Conservation (phyloP, 177 flowering plant genomes). For the Vitis hybrid region DNA sequence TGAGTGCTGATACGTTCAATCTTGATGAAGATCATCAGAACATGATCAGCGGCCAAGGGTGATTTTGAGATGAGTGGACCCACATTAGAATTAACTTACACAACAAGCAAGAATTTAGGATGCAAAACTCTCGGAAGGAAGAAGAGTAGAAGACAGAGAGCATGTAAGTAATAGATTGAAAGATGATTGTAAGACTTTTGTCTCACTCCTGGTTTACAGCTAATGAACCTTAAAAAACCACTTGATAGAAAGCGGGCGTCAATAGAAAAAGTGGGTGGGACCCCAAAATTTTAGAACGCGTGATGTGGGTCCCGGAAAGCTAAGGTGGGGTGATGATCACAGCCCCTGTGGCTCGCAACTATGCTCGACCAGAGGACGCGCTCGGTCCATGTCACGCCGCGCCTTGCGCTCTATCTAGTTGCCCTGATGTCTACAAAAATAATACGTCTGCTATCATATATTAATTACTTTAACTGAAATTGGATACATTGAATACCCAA, state of each 20-base stretch:
- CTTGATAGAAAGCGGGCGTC: too few relatives aligned
- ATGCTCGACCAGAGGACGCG: background rate
- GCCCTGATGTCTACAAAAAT: background rate
- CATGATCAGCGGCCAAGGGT: background rate
- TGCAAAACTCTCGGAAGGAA: too few relatives aligned
- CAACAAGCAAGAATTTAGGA: too few relatives aligned
- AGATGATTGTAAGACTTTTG: background rate
- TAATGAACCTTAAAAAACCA: background rate
- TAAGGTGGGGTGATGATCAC: slow-evolving; percentile 14
- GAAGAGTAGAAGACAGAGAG: too few relatives aligned
- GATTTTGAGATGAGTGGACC: background rate
- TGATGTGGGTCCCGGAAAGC: slow-evolving; percentile 15
- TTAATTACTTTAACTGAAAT: too few relatives aligned
- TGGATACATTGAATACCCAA: slow-evolving; percentile 7
- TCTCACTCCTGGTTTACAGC: slow-evolving; percentile 27
- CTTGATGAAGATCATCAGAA: too few relatives aligned
- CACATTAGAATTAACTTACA: background rate
- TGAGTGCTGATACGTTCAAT: too few relatives aligned
- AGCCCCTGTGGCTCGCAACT: background rate
- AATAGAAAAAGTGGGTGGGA: slow-evolving; percentile 1
- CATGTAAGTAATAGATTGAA: too few relatives aligned
- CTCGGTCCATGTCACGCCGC: slow-evolving; percentile 2
- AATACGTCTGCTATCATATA: too few relatives aligned
- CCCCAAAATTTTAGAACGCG: slow-evolving; percentile 19
- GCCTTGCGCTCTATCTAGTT: background rate